Conservation (phyloP, 345 rosid genomes). For the Gynandropsis gynandra region DNA sequence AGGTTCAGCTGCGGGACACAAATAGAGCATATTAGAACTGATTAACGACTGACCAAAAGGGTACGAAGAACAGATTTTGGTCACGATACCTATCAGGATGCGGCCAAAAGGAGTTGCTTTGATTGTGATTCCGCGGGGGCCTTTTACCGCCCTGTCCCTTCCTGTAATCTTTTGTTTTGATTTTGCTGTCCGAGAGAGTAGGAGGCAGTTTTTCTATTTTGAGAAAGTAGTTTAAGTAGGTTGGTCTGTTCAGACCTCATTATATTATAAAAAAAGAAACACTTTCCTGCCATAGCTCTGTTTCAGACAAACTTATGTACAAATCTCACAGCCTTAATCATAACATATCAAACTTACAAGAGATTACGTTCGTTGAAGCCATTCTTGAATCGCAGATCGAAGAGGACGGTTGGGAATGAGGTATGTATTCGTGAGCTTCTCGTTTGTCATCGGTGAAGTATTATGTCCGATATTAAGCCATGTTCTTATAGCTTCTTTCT, state of each 20-base stretch:
- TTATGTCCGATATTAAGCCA: constrained; percentile 43
- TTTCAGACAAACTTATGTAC: too few species aligned
- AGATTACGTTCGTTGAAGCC: constrained; percentile 30
- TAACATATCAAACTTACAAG: too few species aligned
- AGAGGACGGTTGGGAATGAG: constrained; percentile 34
- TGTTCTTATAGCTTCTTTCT: constrained; percentile 43
- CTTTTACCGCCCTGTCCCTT: constrained; percentile 4
- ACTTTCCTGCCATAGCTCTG: too few species aligned
- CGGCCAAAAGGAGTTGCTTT: too few species aligned
- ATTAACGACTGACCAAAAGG: constrained; percentile 16
- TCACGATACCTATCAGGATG: constrained; percentile 15
- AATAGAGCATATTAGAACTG: constrained; percentile 10
- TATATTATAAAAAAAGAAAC: too few species aligned
- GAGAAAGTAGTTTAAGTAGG: too few species aligned
- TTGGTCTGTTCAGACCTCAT: too few species aligned
- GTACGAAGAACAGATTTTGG: constrained; percentile 22
- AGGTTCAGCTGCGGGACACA: constrained; percentile 19
- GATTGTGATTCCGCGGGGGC: too few species aligned
- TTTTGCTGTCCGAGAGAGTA: constrained; percentile 19
- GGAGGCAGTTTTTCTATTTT: constrained; percentile 32
- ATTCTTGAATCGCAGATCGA: constrained; percentile 39
- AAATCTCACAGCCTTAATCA: too few species aligned
- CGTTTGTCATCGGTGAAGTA: constrained; percentile 57
- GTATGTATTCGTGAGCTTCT: constrained; percentile 18
- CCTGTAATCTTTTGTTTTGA: constrained; percentile 22